Evolutionary conservation across 2,329 filamentous ascomycete species (phyloP).

Genomic region (Botrytis paeoniae): DNA sequence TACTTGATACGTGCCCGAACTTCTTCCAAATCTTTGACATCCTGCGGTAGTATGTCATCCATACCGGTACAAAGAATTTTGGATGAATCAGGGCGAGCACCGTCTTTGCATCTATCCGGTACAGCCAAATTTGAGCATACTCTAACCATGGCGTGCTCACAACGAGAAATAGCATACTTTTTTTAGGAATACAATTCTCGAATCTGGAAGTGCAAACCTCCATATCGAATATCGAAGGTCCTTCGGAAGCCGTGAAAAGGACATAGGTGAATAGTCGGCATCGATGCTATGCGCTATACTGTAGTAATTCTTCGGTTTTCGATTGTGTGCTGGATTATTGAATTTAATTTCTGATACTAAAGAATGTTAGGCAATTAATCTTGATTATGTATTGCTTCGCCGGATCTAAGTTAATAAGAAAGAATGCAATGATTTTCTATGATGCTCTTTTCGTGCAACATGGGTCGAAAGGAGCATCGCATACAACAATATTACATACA

Average conservation of each 20-base stretch:
- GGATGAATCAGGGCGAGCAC: neutral
- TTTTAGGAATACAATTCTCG: neutral
- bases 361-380: neutral
- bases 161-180: neutral
- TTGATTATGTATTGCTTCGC: neutral
- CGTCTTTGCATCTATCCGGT: neutral
- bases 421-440: neutral
- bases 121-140: slow-evolving; percentile 4
- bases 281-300: neutral
- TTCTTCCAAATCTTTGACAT: neutral
- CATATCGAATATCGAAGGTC: neutral
- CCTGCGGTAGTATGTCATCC: neutral
- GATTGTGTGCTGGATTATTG: neutral
- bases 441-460: neutral
- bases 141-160: slow-evolving; percentile 1
- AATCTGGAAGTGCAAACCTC: neutral
- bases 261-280: neutral
- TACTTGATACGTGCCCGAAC: neutral
- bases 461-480: neutral
- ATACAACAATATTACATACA: neutral
- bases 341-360: neutral
- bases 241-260: neutral
- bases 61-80: neutral
- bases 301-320: neutral
- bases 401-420: neutral